A percentile compares a stretch with the other conserved stretches of the same genome.
Evolutionary conservation across 2,329 filamentous ascomycete genomes (phyloP).

Genomic region (Cladosporium sp.): DNA sequence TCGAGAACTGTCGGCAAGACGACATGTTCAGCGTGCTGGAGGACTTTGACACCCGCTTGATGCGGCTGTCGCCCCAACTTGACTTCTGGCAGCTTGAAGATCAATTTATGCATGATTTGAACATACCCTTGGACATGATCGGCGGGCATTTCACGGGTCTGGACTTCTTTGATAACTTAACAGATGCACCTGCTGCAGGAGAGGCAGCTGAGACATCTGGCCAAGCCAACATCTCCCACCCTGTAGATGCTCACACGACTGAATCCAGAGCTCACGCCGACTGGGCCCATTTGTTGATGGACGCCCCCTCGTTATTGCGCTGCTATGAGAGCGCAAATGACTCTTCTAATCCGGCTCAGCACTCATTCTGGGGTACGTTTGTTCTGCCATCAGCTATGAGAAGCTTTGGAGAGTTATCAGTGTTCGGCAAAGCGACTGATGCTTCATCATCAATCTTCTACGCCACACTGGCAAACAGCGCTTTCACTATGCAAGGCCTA

Average conservation of each 20-base stretch:
- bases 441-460: conserved; percentile 12
- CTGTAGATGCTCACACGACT: background rate
- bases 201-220: background rate
- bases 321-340: background rate
- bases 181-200: background rate
- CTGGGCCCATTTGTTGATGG: background rate
- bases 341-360: background rate
- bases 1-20: background rate
- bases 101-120: background rate
- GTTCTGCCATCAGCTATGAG: conserved; percentile 9
- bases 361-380: conserved; percentile 9
- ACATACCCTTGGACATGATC: background rate
- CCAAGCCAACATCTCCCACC: background rate
- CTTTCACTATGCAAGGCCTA: background rate
- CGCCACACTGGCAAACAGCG: conserved; percentile 10
- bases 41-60: background rate
- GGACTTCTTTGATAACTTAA: background rate
- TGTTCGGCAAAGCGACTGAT: conserved; percentile 1
- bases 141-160: background rate
- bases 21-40: background rate
- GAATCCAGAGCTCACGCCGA: background rate
- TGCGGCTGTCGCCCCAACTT: background rate
- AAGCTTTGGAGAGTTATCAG: conserved; percentile 6
- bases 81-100: conserved; percentile 5
- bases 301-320: conserved; percentile 1